Base-by-base conservation (phyloP, 1,284 basidiomycete genomes). In the Sanguinoderma infundibulare region DNA sequence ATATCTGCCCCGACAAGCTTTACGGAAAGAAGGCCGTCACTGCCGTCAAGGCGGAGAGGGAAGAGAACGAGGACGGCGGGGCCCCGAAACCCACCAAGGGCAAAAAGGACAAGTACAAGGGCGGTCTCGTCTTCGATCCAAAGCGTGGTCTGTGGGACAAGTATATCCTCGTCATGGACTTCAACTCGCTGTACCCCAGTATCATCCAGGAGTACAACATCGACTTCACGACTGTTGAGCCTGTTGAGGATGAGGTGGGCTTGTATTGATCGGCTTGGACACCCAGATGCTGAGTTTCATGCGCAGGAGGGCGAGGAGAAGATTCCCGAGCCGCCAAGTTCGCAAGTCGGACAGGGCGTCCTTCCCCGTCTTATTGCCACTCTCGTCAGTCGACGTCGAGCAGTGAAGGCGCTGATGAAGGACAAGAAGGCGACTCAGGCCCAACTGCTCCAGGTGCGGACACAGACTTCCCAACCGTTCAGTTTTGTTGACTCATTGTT, bases 141-240 rank as follows among this genome's bases (percentile, higher is more conserved):
- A 98, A 98, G 79, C 84, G 94, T 60, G 96, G 96, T 5, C 80
- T 99, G 53, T 99, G 95, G 94, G 98, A 99, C 80, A 97, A 91
- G 70, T 98, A 87, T 74, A 94, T 99, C 74, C 84, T 99, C 30
- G 97, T 99, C 74, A 99, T 99, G 98, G 98, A 99, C 79, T 99
- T 99, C 87, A 99, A 99, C 79, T 98, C 96, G 69, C 84, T 99
- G 63, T 99, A 99, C 75, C 98, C 98, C 9, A 96, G 94, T 76
- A 99, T 99, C 79, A 99, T 99, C 60, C 98, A 99, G 72, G 98
- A 99, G 80, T 99, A 94, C 78, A 99, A 99, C 74, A 98, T 99
- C 70, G 96, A 99, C 77, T 99, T 99, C 72, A 99, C 98, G 8
- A 99, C 98, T 0, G 90, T 99, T 28, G 92, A 95, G 49, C 85